A percentile compares a stretch with the other conserved stretches of the same genome.
These are phyloP conservation scores for Orbilia javanica DNA, from an alignment of 2,329 filamentous ascomycete genomes.

Conservation along the genomic window DNA sequence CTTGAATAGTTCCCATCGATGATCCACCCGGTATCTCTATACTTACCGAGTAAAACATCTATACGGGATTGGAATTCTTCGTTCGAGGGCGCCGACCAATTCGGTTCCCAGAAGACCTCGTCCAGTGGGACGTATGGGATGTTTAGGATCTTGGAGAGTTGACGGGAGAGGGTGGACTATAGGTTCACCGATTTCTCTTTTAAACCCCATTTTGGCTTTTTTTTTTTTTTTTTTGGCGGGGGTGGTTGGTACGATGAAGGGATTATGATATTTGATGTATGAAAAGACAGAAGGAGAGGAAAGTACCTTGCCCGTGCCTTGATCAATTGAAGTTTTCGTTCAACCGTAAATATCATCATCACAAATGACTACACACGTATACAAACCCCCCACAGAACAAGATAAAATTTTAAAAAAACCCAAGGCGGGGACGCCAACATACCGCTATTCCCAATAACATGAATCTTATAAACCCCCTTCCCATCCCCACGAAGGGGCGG, in stretches of 20 bases:
- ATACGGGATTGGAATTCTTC: conserved; percentile 49
- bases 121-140: conserved; percentile 41
- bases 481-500: conserved; percentile 37
- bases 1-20: conserved; percentile 49
- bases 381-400: too few species aligned
- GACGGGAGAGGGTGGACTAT: conserved; percentile 41
- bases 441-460: conserved; percentile 55
- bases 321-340: background rate
- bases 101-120: conserved; percentile 44
- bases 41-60: conserved; percentile 10
- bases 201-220: too few species aligned
- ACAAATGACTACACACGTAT: too few species aligned
- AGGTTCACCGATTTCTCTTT: background rate
- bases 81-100: conserved; percentile 22
- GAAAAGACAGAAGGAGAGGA: background rate
- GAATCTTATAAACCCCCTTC: conserved; percentile 44
- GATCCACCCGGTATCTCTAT: conserved; percentile 38
- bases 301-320: conserved; percentile 51
- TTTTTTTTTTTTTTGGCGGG: background rate
- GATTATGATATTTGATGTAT: background rate
- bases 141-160: conserved; percentile 32
- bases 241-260: background rate
- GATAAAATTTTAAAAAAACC: background rate
- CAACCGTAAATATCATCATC: background rate
- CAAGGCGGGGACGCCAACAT: too few species aligned